Evolutionary conservation across 768 basidiomycete species (phyloP).

Genomic region (Russula brevipes): DNA sequence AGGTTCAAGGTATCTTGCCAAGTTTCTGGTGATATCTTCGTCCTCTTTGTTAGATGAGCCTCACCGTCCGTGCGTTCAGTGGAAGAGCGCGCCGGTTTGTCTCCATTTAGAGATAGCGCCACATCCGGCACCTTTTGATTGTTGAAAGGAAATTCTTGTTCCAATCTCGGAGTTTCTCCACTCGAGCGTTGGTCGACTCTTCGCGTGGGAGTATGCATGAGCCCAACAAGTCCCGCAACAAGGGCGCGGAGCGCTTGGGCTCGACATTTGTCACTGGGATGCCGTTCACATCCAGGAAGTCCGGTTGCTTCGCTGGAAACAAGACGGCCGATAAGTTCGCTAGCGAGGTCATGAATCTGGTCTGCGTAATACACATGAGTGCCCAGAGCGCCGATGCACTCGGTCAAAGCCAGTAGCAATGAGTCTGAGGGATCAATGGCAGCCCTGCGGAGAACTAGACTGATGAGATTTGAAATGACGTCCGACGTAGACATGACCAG

Average conservation of each 20-base stretch:
- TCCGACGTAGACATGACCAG: slow-evolving; percentile 91
- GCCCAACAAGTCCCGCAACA: slow-evolving; percentile 61
- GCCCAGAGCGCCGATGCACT: slow-evolving; percentile 78
- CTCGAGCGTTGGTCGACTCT: slow-evolving; percentile 5
- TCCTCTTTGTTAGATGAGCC: slow-evolving; percentile 48
- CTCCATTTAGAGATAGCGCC: neutral
- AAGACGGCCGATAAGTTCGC: slow-evolving; percentile 74
- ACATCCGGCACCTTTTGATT: neutral
- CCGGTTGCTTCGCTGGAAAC: slow-evolving; percentile 65
- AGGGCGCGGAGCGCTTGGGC: slow-evolving; percentile 66
- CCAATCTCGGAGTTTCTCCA: slow-evolving; percentile 12
- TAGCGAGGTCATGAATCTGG: slow-evolving; percentile 88
- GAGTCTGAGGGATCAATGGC: slow-evolving; percentile 56
- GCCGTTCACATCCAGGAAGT: slow-evolving; percentile 38
- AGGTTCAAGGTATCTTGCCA: slow-evolving; percentile 90
- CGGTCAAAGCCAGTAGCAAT: slow-evolving; percentile 62
- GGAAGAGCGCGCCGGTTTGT: slow-evolving; percentile 13
- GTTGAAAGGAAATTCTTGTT: slow-evolving; percentile 19
- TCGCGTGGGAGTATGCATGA: slow-evolving; percentile 53
- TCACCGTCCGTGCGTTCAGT: slow-evolving; percentile 26
- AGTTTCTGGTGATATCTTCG: slow-evolving; percentile 68
- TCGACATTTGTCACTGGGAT: slow-evolving; percentile 41
- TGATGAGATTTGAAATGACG: slow-evolving; percentile 72
- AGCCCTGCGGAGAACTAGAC: slow-evolving; percentile 65
- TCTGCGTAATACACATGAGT: slow-evolving; percentile 94